Conservation (phyloP, 306 rosid species). For the Cucumis sativus region Cucumber_9930_V3 NC_026657.2:36486501-36487000, state of each 20-base stretch:
- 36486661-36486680: constrained; percentile 36
- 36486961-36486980: constrained; percentile 31
- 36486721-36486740: constrained; percentile 53
- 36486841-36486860: constrained; percentile 37
- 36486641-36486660: constrained; percentile 28
- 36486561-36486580: constrained; percentile 34
- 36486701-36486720: constrained; percentile 66
- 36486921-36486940: constrained; percentile 60
- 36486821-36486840: constrained; percentile 64
- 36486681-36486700: constrained; percentile 46
- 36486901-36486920: constrained; percentile 49
- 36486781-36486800: constrained; percentile 37
- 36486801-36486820: constrained; percentile 57
- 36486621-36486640: constrained; percentile 43
- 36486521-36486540: constrained; percentile 53
- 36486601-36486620: constrained; percentile 51
- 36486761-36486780: constrained; percentile 33
- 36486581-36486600: constrained; percentile 48
- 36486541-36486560: constrained; percentile 39
- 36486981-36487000: constrained; percentile 45
- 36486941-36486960: constrained; percentile 27
- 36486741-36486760: constrained; percentile 39
- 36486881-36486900: constrained; percentile 31
- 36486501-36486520: constrained; percentile 60
- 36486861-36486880: constrained; percentile 52